Percentiles rank a stretch among this genome's conserved stretches.
phyloP scores from a whole-genome alignment of 805 yeast species.

The Scheffersomyces coipomensis region DNA sequence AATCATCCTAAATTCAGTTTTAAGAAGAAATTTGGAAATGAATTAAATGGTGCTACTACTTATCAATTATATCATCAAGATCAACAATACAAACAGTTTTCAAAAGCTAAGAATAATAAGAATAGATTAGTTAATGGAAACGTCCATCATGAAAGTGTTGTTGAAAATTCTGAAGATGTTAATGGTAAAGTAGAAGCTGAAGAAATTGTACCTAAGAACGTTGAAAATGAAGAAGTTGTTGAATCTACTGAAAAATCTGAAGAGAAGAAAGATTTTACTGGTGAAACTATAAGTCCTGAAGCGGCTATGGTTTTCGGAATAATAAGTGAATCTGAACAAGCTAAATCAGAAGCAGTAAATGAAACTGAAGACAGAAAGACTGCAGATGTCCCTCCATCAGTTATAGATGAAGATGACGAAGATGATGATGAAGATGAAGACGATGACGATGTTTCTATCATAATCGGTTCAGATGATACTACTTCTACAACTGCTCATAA shows the following conservation, averaged over 20 bases:
- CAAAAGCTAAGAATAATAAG: slow-evolving; percentile 4
- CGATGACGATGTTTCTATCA: slow-evolving; percentile 37
- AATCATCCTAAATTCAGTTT: slow-evolving; percentile 59
- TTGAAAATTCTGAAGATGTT: slow-evolving; percentile 1
- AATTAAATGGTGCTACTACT: slow-evolving; percentile 12
- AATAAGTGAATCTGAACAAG: slow-evolving; percentile 19
- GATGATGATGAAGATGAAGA: slow-evolving; percentile 31
- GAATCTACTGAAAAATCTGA: no score
- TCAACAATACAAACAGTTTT: slow-evolving; percentile 6
- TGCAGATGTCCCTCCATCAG: slow-evolving; percentile 7
- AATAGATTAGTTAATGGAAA: no score
- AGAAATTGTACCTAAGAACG: neutral
- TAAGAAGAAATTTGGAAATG: slow-evolving; percentile 30
- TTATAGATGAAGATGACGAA: slow-evolving; percentile 17
- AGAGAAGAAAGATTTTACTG: no score
- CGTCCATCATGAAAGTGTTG: slow-evolving; percentile 1
- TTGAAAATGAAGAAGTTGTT: slow-evolving; percentile 4
- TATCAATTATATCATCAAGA: slow-evolving; percentile 8
- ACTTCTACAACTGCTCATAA: slow-evolving; percentile 18
- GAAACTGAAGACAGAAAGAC: slow-evolving; percentile 1
- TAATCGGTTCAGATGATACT: slow-evolving; percentile 34
- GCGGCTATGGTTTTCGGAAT: slow-evolving; percentile 47
- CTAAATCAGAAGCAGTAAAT: slow-evolving; percentile 7
- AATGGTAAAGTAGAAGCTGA: slow-evolving; percentile 8
- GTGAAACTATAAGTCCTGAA: slow-evolving; percentile 32